Evolutionary conservation across 768 basidiomycete genomes (phyloP), one percentile per base, ranked within the genome.

Genomic region (Daedalea quercina): DNA sequence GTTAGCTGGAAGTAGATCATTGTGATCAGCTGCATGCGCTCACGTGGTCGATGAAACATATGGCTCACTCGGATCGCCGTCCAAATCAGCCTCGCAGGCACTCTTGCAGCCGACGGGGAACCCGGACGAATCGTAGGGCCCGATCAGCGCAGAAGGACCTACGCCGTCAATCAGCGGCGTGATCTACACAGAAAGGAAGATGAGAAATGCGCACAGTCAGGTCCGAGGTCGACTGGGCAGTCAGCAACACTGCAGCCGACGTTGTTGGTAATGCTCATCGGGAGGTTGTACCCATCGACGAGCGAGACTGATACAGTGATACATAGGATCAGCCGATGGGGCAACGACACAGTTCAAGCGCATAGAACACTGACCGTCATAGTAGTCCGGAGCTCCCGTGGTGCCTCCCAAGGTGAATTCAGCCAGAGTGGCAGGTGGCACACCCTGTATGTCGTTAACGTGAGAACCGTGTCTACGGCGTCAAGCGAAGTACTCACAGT

Each of bases 81-180:
- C 63, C 24, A 76, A 61, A 44, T 72, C 69, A 8, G 73, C 73
- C 19, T 55, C 47, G 58, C 76, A 77, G 4, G 74, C 74, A 49
- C 66, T 70, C 60, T 70, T 72, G 67, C 76, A 76, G 28, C 75
- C 76, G 1, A 72, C 72, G 43, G 69, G 64, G 60, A 65, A 67
- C 50, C 70, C 63, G 28, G 63, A 58, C 34, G 63, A 59, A 58
- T 74, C 67, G 57, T 60, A 70, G 3, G 70, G 71, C 2, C 70
- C 69, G 42, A 66, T 61, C 42, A 72, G 58, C 17, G 57, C 53
- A n/a, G 60, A 48, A 3, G 71, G 72, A 55, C 71, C 69, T 72
- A 40, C 0, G 19, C 17, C 37, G 19, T 40, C 37, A 40, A 15
- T 15, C 37, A 7, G 19, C n/a, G n/a, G n/a, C n/a, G 37, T 15